A percentile compares a stretch with the other conserved stretches of the same genome.
Evolutionary conservation across 495 filamentous ascomycete genomes (phyloP).

Genomic region (Lophiostoma macrostomum): DNA sequence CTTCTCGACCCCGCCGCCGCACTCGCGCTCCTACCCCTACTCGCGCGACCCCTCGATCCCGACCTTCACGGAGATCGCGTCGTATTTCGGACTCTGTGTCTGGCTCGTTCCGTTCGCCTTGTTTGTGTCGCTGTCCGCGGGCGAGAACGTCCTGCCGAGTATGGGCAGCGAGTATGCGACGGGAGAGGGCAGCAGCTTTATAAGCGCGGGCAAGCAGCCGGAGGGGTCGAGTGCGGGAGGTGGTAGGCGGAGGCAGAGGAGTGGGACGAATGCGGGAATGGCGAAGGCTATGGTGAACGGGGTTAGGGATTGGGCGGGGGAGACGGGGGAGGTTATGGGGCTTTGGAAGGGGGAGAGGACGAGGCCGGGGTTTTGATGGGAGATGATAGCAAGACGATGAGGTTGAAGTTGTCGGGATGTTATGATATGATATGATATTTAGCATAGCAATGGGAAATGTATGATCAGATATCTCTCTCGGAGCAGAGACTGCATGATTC

Average conservation of each 20-base stretch:
- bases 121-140: conserved; percentile 87
- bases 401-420: too few relatives aligned
- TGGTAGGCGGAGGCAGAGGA: conserved; percentile 32
- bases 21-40: conserved; percentile 40
- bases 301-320: conserved; percentile 66
- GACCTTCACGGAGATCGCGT: conserved; percentile 89
- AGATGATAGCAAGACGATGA: too few relatives aligned
- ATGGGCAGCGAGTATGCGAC: conserved; percentile 71
- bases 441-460: too few relatives aligned
- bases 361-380: conserved; percentile 26
- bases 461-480: too few relatives aligned
- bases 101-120: conserved; percentile 96
- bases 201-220: conserved; percentile 40
- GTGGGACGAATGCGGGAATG: conserved; percentile 67
- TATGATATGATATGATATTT: too few relatives aligned
- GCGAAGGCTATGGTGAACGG: conserved; percentile 84
- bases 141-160: conserved; percentile 89
- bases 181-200: conserved; percentile 49
- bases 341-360: conserved; percentile 58
- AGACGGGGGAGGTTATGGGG: conserved; percentile 70
- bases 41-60: conserved; percentile 53
- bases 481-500: too few relatives aligned
- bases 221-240: conserved; percentile 13
- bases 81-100: conserved; percentile 93
- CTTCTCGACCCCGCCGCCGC: conserved; percentile 59